Percentiles rank a stretch among this genome's conserved stretches.
Evolutionary conservation across 768 basidiomycete species (phyloP).

Genomic region (Lactarius hatsudake): DNA sequence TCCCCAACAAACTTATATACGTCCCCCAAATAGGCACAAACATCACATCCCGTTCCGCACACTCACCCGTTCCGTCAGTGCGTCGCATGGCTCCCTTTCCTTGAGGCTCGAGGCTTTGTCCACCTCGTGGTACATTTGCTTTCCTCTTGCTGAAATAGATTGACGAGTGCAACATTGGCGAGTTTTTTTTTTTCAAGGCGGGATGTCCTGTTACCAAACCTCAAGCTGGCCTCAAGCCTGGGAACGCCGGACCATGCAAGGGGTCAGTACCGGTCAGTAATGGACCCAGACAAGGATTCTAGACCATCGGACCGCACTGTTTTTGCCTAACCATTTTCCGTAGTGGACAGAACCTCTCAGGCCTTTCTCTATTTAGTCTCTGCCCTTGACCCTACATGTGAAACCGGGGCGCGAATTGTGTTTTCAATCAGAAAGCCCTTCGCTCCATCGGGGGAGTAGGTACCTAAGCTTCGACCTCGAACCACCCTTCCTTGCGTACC

Average conservation of each 20-base stretch:
- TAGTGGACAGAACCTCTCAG: neutral
- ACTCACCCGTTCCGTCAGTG: neutral
- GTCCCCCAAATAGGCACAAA: conserved; percentile 14
- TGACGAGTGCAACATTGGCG: neutral
- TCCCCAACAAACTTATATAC: conserved; percentile 18
- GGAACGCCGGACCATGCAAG: neutral
- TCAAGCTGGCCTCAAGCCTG: neutral
- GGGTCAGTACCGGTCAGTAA: too few relatives aligned
- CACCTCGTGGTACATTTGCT: neutral
- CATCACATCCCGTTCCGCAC: conserved; percentile 11
- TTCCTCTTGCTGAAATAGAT: neutral
- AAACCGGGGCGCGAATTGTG: neutral
- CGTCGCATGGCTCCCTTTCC: conserved; percentile 3
- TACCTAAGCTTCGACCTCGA: neutral
- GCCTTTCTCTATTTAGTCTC: neutral
- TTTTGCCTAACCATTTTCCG: neutral
- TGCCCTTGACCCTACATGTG: conserved; percentile 13
- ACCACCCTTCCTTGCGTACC: neutral
- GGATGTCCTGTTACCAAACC: neutral
- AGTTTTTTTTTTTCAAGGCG: neutral
- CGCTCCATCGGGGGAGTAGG: neutral
- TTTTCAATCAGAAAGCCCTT: conserved; percentile 17
- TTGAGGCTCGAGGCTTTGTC: conserved; percentile 17
- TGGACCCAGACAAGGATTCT: neutral
- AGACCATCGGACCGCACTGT: neutral